Base-by-base conservation (phyloP, 2,329 filamentous ascomycete species). In the Aspergillus tamarii region DNA sequence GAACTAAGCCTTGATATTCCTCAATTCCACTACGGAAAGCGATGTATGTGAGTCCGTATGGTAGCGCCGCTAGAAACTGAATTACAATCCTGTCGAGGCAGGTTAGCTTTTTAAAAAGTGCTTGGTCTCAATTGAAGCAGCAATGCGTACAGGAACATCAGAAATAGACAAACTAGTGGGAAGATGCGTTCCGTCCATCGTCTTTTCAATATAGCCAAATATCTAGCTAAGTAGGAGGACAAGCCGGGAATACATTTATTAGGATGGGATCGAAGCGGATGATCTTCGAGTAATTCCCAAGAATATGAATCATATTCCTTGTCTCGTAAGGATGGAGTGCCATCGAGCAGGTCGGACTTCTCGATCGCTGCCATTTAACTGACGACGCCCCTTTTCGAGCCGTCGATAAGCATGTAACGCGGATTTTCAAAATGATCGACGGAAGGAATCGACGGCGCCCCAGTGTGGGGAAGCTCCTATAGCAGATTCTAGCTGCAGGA, bases 261-360 rank as follows among this genome's bases (percentile, higher is more conserved):
- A 28, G 75, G 75, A 67, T 74, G 65, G 1, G 72, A 73, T 21
- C 76, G 75, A 10, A 77, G 71, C 9, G 75, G 75, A 60, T 78
- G 75, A 30, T 77, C 75, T 19, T 77, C 74, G 1, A 76, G 62
- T 21, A 78, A 57, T 65, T 64, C 48, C 62, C 61, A 67, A 26
- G 67, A 62, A 43, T 65, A 63, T 16, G 54, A 64, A 48, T 67
- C 64, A 39, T 66, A 66, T 23, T 70, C 66, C 10, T 63, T 55
- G 7, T 52, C 23, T 19, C 64, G 57, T 30, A 66, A 39, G 19
- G 19, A 43, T 26, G 61, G 53, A 10, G 55, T 62, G 50, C 43
- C 50, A 58, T 54, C 14, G 41, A 55, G 46, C 32, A 28, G 7
- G 7, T 61, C 53, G 12, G 32, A 16, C 9, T 60, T 53, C 14